A percentile compares a stretch with the other conserved stretches of the same genome.
Conservation (phyloP, 148 eudicot species). For the Rhododendron ferrugineum region DNA sequence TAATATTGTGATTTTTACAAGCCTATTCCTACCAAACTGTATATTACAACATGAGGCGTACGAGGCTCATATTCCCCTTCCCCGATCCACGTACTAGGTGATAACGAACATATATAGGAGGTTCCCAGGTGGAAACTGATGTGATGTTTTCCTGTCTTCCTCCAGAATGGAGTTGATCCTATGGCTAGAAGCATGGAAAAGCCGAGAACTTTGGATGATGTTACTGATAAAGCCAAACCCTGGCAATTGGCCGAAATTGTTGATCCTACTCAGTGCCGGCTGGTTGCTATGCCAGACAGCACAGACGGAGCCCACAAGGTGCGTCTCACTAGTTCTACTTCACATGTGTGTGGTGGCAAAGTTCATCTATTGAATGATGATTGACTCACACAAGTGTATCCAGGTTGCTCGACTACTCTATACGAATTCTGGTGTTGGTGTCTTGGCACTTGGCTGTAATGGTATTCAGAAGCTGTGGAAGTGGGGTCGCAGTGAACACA, state of each 20-base stretch:
- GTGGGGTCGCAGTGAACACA: conserved; percentile 79
- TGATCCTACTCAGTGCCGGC: conserved; percentile 74
- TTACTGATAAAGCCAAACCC: conserved; percentile 56
- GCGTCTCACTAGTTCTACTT: conserved; percentile 10
- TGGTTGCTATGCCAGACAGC: conserved; percentile 79
- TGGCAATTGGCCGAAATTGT: conserved; percentile 79
- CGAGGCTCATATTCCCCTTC: not conserved
- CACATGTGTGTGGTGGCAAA: not conserved
- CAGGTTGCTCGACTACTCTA: conserved; percentile 84
- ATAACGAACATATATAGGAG: not conserved
- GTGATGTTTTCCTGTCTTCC: not conserved
- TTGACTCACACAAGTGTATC: not conserved
- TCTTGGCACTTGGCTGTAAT: conserved; percentile 72
- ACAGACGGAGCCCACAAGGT: conserved; percentile 68
- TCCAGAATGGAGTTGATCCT: conserved; percentile 65
- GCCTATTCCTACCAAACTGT: not conserved
- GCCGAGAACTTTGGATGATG: conserved; percentile 65
- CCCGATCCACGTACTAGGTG: not conserved
- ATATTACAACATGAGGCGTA: not conserved
- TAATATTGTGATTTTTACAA: not conserved
- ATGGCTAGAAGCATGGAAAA: conserved; percentile 63
- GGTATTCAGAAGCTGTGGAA: conserved; percentile 79
- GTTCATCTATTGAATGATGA: not conserved
- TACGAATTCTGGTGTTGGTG: conserved; percentile 78
- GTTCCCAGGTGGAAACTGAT: not conserved